Conservation (phyloP, 2,329 filamentous ascomycete genomes). For the Talaromyces amestolkiae region DNA sequence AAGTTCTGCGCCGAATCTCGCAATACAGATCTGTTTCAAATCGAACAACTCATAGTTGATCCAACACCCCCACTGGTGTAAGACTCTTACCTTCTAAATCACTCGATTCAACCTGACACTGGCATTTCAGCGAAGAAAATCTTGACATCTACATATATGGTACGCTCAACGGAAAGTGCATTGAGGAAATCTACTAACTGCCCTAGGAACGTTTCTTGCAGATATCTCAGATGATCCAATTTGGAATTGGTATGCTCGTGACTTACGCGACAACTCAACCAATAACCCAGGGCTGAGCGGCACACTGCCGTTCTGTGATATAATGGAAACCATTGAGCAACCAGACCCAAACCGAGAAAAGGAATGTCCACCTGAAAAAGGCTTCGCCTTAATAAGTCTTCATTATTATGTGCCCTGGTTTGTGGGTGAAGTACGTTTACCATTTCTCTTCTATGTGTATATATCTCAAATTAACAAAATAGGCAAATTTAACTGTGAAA, state of each 20-base stretch:
- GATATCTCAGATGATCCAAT: neutral
- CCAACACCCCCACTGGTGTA: neutral
- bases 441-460: neutral
- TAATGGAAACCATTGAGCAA: neutral
- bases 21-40: neutral
- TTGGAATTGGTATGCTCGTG: neutral
- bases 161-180: neutral
- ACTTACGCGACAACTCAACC: neutral
- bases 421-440: neutral
- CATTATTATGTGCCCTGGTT: neutral
- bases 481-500: neutral
- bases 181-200: too few relatives aligned
- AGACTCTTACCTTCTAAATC: neutral
- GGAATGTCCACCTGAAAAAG: neutral
- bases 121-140: neutral
- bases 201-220: neutral
- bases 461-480: too few relatives aligned
- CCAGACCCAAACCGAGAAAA: neutral
- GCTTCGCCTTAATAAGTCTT: neutral
- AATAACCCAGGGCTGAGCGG: neutral
- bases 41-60: neutral
- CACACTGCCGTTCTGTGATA: neutral
- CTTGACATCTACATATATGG: neutral
- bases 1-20: neutral
- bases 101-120: neutral